These are phyloP conservation scores for Conticribra weissflogii DNA, from an alignment of 108 stramenopile species.

Conservation along the genomic window DNA sequence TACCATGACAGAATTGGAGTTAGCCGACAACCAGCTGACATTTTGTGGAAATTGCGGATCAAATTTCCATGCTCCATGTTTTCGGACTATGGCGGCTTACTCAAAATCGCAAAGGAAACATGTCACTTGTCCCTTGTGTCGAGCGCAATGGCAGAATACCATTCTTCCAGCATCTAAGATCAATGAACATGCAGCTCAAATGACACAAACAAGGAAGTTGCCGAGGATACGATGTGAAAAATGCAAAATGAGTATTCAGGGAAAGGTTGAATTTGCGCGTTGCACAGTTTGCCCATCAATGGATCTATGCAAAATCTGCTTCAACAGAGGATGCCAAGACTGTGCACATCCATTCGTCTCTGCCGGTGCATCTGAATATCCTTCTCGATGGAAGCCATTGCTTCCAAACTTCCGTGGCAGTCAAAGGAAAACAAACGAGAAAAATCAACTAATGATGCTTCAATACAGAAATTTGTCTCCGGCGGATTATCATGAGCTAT, in stretches of 20 bases:
- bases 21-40: conserved; percentile 11
- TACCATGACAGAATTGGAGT: conserved; percentile 9
- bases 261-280: conserved; percentile 3
- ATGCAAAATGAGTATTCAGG: conserved; percentile 3
- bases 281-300: conserved; percentile 12
- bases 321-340: conserved; percentile 17
- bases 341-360: conserved; percentile 10
- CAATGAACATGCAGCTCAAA: background rate
- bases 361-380: conserved; percentile 14
- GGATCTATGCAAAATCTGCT: conserved; percentile 13
- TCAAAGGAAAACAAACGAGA: too few species aligned
- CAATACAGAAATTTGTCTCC: conserved; percentile 9
- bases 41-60: conserved; percentile 10
- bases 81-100: background rate
- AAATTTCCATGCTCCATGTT: conserved; percentile 9
- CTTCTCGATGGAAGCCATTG: conserved; percentile 9
- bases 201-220: background rate
- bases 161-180: too few species aligned
- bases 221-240: background rate
- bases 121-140: conserved; percentile 6
- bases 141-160: background rate
- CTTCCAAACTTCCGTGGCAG: background rate
- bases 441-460: background rate
- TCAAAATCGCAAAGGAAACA: conserved; percentile 6
- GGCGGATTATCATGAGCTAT: conserved; percentile 5